Evolutionary conservation across 352 stramenopile genomes (phyloP).

Genomic region (Aphanomyces cochlioides): DNA sequence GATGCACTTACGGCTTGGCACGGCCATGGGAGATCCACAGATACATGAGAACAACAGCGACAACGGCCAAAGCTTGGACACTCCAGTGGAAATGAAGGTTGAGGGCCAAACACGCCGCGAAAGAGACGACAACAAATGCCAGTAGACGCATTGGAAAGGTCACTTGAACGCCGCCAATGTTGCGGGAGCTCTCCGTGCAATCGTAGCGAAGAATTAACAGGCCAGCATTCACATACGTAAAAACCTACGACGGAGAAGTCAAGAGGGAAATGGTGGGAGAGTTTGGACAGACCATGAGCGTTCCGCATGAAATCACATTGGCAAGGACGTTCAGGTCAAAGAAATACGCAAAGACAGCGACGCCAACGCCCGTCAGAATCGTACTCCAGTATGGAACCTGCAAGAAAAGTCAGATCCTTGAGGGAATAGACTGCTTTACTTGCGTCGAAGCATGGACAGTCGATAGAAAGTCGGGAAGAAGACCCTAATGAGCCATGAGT

Average conservation of each 20-base stretch:
- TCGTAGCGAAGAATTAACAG: slow-evolving; percentile 78
- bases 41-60: slow-evolving; percentile 46
- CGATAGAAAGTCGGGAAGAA: slow-evolving; percentile 61
- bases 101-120: slow-evolving; percentile 63
- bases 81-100: slow-evolving; percentile 45
- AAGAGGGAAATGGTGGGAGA: not conserved
- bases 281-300: slow-evolving; percentile 29
- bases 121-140: slow-evolving; percentile 54
- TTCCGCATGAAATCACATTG: slow-evolving; percentile 90
- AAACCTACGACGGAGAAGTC: slow-evolving; percentile 64
- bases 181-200: slow-evolving; percentile 29
- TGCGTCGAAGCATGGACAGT: slow-evolving; percentile 58
- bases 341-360: slow-evolving; percentile 76
- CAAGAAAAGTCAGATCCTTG: slow-evolving; percentile 5
- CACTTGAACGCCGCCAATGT: slow-evolving; percentile 34
- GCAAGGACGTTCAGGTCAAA: slow-evolving; percentile 89
- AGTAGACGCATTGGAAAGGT: slow-evolving; percentile 51
- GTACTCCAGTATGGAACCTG: slow-evolving; percentile 55
- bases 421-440: slow-evolving; percentile 39
- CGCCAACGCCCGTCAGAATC: slow-evolving; percentile 83
- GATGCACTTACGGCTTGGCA: slow-evolving; percentile 26
- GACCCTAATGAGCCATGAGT: slow-evolving; percentile 6
- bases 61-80: slow-evolving; percentile 39
- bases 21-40: slow-evolving; percentile 18
- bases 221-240: slow-evolving; percentile 92